Conservation (phyloP, 106 monocot species). For the Alisma plantagoaquatica region DNA sequence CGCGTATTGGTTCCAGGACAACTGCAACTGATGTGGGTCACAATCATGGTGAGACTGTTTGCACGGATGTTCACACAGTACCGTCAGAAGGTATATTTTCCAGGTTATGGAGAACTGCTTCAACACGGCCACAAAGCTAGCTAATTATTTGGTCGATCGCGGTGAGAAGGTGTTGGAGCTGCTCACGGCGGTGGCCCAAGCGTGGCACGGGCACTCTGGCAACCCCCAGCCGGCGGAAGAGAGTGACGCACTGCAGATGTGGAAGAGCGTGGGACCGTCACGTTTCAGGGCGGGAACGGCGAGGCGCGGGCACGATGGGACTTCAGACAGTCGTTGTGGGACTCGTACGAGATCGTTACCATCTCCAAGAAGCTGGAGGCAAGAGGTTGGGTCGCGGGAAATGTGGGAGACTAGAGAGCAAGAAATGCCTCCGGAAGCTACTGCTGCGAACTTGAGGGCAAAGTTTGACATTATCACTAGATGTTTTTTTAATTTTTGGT, state of each 20-base stretch:
- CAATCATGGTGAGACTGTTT: too few relatives aligned
- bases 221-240: slow-evolving; percentile 25
- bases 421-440: slow-evolving; percentile 44
- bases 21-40: too few relatives aligned
- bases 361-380: slow-evolving; percentile 45
- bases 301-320: slow-evolving; percentile 28
- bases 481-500: too few relatives aligned
- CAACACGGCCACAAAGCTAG: too few relatives aligned
- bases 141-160: too few relatives aligned
- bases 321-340: slow-evolving; percentile 47
- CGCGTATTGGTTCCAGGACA: too few relatives aligned
- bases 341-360: slow-evolving; percentile 66
- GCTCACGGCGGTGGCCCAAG: slow-evolving; percentile 60
- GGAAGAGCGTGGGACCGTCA: slow-evolving; percentile 6
- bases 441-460: too few relatives aligned
- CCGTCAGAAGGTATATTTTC: too few relatives aligned
- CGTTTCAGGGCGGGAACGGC: slow-evolving; percentile 39
- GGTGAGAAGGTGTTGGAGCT: slow-evolving; percentile 27
- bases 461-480: too few relatives aligned
- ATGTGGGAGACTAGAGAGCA: slow-evolving; percentile 27
- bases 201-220: slow-evolving; percentile 47
- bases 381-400: background rate
- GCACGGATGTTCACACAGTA: too few relatives aligned
- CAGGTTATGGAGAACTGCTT: too few relatives aligned
- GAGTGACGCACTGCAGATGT: slow-evolving; percentile 11